Evolutionary conservation across 768 basidiomycete genomes (phyloP).

Genomic region (Tricholoma saponaceum): DNA sequence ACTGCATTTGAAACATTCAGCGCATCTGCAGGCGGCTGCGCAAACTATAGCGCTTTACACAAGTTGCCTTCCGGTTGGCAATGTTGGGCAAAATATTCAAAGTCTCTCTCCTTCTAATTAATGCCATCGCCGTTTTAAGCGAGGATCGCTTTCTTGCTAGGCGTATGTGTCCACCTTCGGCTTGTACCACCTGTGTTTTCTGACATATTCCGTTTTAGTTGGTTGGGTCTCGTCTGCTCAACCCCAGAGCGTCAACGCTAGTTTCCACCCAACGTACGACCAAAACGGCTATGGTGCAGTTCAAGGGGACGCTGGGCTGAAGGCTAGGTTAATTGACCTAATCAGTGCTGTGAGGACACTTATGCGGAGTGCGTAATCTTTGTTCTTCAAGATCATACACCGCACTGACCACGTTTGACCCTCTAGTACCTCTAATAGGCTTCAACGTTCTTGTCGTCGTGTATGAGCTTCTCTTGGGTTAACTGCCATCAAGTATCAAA

Average conservation of each 20-base stretch:
- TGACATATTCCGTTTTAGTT: constrained; percentile 45
- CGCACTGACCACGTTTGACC: constrained; percentile 3
- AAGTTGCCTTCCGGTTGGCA: constrained; percentile 8
- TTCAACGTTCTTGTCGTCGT: constrained; percentile 84
- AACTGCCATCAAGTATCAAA: constrained; percentile 7
- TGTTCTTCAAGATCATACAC: not conserved
- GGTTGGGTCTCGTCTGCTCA: constrained; percentile 78
- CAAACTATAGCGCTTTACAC: constrained; percentile 6
- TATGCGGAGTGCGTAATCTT: constrained; percentile 81
- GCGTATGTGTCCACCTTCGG: constrained; percentile 49
- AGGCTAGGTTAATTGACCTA: constrained; percentile 84
- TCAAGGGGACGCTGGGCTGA: constrained; percentile 66
- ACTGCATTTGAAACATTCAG: not conserved
- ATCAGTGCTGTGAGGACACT: constrained; percentile 94
- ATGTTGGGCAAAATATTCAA: constrained; percentile 76
- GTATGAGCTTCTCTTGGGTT: constrained; percentile 76
- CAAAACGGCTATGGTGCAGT: constrained; percentile 53
- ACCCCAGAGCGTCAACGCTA: constrained; percentile 49
- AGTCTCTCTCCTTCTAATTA: constrained; percentile 82
- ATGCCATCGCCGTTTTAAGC: constrained; percentile 91
- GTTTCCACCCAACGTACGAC: constrained; percentile 67
- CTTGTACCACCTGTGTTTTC: constrained; percentile 3
- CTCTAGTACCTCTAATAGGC: constrained; percentile 84
- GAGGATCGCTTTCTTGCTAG: constrained; percentile 95
- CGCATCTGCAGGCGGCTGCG: constrained; percentile 5